Conservation (phyloP, 495 filamentous ascomycete genomes). For the Penicillium cosmopolitanum region DNA sequence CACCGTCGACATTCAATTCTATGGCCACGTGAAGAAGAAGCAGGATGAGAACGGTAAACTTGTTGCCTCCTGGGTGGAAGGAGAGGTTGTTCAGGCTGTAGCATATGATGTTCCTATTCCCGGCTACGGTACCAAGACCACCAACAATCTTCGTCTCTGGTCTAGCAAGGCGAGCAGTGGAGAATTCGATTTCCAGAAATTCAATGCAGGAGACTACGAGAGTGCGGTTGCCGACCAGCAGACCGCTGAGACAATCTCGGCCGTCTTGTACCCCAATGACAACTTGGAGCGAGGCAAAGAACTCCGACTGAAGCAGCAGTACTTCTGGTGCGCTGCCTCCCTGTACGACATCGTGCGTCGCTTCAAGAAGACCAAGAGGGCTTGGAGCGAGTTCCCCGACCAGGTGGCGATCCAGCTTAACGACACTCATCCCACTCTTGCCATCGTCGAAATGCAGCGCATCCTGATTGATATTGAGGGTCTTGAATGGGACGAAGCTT, state of each 20-base stretch:
- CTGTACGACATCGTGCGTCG: slow-evolving; percentile 93
- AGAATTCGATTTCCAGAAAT: slow-evolving; percentile 99
- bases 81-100: slow-evolving; percentile 89
- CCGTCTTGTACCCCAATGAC: slow-evolving; percentile 96
- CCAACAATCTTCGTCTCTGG: slow-evolving; percentile 96
- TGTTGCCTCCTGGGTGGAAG: slow-evolving; percentile 78
- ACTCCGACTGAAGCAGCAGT: slow-evolving; percentile 96
- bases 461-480: slow-evolving; percentile 90
- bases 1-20: slow-evolving; percentile 95
- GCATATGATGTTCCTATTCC: slow-evolving; percentile 96
- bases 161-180: slow-evolving; percentile 95
- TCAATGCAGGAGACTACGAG: slow-evolving; percentile 98
- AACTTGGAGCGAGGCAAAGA: slow-evolving; percentile 97
- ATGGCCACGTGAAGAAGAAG: slow-evolving; percentile 76
- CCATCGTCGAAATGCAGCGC: slow-evolving; percentile 91
- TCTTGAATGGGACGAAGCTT: slow-evolving; percentile 91
- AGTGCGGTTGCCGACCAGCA: slow-evolving; percentile 96
- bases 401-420: slow-evolving; percentile 98
- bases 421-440: slow-evolving; percentile 95
- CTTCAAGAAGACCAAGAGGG: slow-evolving; percentile 93
- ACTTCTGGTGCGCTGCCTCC: slow-evolving; percentile 99
- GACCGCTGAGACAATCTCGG: slow-evolving; percentile 94
- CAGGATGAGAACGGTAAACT: slow-evolving; percentile 77
- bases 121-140: slow-evolving; percentile 84
- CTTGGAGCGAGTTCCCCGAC: slow-evolving; percentile 91